Evolutionary conservation across 805 yeast genomes (phyloP), one percentile per base, ranked within the genome.

Genomic region (Hanseniaspora lachancei): DNA sequence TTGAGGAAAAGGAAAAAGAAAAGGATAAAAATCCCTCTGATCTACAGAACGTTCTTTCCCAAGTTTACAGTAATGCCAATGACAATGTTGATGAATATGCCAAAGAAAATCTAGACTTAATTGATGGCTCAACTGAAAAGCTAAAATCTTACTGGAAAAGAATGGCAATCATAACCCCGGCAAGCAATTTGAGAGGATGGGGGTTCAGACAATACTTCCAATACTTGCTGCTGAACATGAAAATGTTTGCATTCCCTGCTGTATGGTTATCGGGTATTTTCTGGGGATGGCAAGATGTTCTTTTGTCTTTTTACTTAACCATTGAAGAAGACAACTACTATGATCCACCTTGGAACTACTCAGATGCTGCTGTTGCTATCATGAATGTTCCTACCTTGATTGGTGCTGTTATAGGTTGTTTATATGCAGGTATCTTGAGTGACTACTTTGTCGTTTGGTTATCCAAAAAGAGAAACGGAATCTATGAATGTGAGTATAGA

Each of bases 271-370:
- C 85, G 1, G 86, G 87, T 50, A 58, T 81, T n/a, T 78, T 84
- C 60, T 85, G 91, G 91, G 91, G 91, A 47, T 72, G 80, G 57
- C 91, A 84, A 66, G 88, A 83, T 64, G 85, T 88, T 0, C 81
- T 83, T 63, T 73, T 84, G 60, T 79, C 89, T 0, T 84, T 85
- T 62, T 85, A 84, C 66, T 67, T 85, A 59, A 84, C 89, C 2
- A 78, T 86, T 12, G 86, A 83, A 64, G 89, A 84, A 58, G 81
- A 81, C 55, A 71, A 73, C 60, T 84, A 80, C 69, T 79, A 79
- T 53, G 81, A 75, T 57, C 74, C 75, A 0, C 91, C 93, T 12
- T 84, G 78, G 74, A 77, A 77, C 66, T 82, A 82, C 63, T 72
- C 80, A 16, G 75, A 81, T 60, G 74, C 77, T 6, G 85, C 81